Percentiles rank a stretch among this genome's conserved stretches.
Conservation (phyloP, 2,329 filamentous ascomycete genomes). For the Monosporascus ibericus region DNA sequence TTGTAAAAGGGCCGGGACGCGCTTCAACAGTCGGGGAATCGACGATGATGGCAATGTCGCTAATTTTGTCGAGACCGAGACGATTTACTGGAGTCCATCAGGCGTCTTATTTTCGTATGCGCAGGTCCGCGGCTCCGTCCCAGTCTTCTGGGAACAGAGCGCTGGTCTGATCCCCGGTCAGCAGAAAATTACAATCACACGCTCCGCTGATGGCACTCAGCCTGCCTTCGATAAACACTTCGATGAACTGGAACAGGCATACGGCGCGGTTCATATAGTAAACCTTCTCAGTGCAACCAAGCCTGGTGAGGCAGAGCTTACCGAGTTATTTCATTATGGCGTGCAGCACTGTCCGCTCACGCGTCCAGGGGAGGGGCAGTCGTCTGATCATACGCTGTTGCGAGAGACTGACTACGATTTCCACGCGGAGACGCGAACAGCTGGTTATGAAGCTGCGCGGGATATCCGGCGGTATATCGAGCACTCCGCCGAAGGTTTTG, state of each 20-base stretch:
- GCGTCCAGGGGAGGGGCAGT: slow-evolving; percentile 46
- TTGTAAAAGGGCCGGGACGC: slow-evolving; percentile 82
- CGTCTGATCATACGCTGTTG: slow-evolving; percentile 66
- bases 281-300: slow-evolving; percentile 92
- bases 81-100: slow-evolving; percentile 77
- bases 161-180: slow-evolving; percentile 83
- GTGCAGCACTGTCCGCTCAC: slow-evolving; percentile 70
- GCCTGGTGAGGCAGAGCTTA: slow-evolving; percentile 78
- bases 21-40: slow-evolving; percentile 95
- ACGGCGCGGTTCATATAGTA: slow-evolving; percentile 86
- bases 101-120: slow-evolving; percentile 85
- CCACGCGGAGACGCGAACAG: slow-evolving; percentile 85
- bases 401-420: slow-evolving; percentile 90
- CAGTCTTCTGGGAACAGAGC: slow-evolving; percentile 94
- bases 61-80: slow-evolving; percentile 98
- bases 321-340: slow-evolving; percentile 71
- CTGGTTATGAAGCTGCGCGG: slow-evolving; percentile 85
- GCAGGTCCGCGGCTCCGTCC: slow-evolving; percentile 87
- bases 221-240: slow-evolving; percentile 96
- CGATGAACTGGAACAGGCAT: slow-evolving; percentile 74
- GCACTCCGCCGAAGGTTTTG: slow-evolving; percentile 76
- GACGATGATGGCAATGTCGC: slow-evolving; percentile 97
- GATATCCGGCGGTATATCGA: slow-evolving; percentile 76
- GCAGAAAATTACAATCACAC: slow-evolving; percentile 87
- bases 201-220: slow-evolving; percentile 84